Conservation (phyloP, 192 early-diverging fungal species). For the Backusella mclennaniae region DNA sequence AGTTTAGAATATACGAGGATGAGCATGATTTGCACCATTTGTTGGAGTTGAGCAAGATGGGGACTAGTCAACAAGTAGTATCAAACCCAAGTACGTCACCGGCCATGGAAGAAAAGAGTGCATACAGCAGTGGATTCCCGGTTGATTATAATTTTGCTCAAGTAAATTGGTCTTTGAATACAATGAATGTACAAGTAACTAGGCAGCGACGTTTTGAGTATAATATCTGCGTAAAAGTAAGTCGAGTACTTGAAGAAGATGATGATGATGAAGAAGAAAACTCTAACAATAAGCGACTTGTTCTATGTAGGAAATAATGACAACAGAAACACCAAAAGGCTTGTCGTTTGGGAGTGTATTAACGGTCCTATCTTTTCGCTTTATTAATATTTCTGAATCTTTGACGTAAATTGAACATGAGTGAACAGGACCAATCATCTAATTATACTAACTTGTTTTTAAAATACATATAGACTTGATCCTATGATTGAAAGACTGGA, state of each 20-base stretch:
- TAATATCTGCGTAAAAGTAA: constrained; percentile 43
- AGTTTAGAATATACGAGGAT: constrained; percentile 28
- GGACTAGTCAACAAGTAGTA: background rate
- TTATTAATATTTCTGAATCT: constrained; percentile 24
- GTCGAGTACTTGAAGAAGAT: background rate
- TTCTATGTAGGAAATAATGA: constrained; percentile 27
- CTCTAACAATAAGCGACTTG: background rate
- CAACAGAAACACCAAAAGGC: constrained; percentile 25
- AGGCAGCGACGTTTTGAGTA: constrained; percentile 36
- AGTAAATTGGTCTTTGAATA: constrained; percentile 24
- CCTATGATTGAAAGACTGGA: constrained; percentile 28
- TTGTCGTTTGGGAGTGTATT: constrained; percentile 29
- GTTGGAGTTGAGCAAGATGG: background rate
- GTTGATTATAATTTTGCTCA: background rate
- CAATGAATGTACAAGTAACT: constrained; percentile 28
- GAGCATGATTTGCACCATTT: background rate
- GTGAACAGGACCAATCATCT: too few relatives aligned
- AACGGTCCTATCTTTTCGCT: constrained; percentile 22
- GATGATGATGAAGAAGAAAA: too few relatives aligned
- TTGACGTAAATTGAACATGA: constrained; percentile 22
- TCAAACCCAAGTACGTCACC: background rate
- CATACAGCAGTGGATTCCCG: background rate
- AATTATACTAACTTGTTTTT: too few relatives aligned
- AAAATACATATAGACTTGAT: constrained; percentile 11
- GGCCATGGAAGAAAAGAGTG: background rate